phyloP scores from a whole-genome alignment of 345 rosid genomes.

The Salix koriyanagi region DNA sequence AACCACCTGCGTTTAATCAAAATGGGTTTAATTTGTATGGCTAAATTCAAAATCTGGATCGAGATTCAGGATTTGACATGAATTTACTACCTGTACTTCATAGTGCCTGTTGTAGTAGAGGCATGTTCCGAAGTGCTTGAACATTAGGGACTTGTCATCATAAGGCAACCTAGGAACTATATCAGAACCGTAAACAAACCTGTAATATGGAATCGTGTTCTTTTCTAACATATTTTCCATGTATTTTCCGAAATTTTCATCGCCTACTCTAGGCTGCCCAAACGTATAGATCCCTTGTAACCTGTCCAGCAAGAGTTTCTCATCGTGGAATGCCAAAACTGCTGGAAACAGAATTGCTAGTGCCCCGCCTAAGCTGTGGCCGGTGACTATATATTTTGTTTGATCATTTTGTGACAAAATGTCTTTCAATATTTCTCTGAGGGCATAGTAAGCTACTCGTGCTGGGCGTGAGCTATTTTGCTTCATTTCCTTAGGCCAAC shows the following conservation, averaged over 20 bases:
- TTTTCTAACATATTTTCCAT: conserved; percentile 48
- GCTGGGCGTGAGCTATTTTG: conserved; percentile 12
- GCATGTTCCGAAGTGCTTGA: background rate
- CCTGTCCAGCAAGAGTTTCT: conserved; percentile 46
- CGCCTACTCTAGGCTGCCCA: conserved; percentile 88
- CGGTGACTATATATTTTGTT: conserved; percentile 46
- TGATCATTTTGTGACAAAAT: conserved; percentile 27
- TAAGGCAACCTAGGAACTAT: conserved; percentile 70
- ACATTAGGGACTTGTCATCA: background rate
- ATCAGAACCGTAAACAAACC: conserved; percentile 68
- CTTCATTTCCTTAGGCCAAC: conserved; percentile 49
- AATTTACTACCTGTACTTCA: background rate
- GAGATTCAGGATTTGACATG: no score
- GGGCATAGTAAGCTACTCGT: conserved; percentile 53
- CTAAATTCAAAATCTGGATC: no score
- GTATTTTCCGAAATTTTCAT: conserved; percentile 43
- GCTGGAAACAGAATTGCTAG: conserved; percentile 62
- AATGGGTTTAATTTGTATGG: no score
- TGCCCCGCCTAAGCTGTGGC: conserved; percentile 81
- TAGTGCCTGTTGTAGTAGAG: background rate
- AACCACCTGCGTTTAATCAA: background rate
- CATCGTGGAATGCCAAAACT: conserved; percentile 46
- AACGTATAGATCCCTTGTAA: conserved; percentile 60
- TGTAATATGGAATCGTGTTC: conserved; percentile 33
- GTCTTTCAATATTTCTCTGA: conserved; percentile 43